These are phyloP conservation scores for Neckera pumila DNA, from an alignment of 225 moss, liverwort and hornwort genomes.

Conservation along the genomic window DNA sequence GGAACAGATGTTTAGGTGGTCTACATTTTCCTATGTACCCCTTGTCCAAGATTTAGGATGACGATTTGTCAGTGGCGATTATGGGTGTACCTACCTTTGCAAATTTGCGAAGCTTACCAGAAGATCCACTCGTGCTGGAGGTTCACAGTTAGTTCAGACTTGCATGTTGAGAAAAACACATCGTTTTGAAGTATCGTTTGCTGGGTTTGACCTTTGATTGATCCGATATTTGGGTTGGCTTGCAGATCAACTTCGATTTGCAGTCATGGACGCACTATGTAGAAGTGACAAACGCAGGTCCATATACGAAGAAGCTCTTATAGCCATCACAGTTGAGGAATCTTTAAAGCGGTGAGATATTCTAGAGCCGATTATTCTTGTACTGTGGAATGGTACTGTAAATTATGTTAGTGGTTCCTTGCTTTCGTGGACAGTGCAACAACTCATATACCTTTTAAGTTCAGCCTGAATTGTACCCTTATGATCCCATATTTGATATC, in stretches of 20 bases:
- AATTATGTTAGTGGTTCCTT: background rate
- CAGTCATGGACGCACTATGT: constrained; percentile 91
- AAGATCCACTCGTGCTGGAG: background rate
- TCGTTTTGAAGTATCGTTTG: background rate
- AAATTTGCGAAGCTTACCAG: background rate
- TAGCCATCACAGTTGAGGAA: constrained; percentile 95
- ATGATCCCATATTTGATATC: background rate
- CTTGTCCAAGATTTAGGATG: background rate
- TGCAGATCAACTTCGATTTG: constrained; percentile 83
- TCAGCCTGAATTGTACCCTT: background rate
- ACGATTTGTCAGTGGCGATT: background rate
- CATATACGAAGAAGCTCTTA: constrained; percentile 89
- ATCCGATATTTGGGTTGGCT: background rate
- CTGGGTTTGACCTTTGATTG: background rate
- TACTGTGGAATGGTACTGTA: background rate
- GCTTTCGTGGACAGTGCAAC: background rate
- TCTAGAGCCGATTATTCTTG: background rate
- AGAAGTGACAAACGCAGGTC: constrained; percentile 59
- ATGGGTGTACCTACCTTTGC: background rate
- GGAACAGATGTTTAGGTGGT: background rate
- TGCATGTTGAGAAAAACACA: background rate
- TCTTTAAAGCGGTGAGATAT: constrained; percentile 64
- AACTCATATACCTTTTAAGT: background rate
- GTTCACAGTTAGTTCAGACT: background rate
- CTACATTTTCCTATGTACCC: background rate